A percentile compares a stretch with the other conserved stretches of the same genome.
phyloP scores from a whole-genome alignment of 2,329 filamentous ascomycete species.

The Fusarium nanum region DNA sequence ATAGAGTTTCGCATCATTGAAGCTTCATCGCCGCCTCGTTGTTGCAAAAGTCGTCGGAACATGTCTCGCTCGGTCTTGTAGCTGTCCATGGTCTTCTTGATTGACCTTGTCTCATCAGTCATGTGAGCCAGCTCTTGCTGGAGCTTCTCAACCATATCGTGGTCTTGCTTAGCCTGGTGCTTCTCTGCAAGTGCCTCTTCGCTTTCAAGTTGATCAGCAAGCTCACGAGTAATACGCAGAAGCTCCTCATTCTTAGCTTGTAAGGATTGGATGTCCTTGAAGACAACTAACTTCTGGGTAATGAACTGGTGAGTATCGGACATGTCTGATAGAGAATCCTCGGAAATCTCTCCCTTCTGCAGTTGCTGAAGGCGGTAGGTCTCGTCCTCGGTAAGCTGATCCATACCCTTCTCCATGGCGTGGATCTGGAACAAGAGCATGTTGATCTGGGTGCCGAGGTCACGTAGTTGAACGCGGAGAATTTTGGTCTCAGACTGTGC shows the following conservation, averaged over 20 bases:
- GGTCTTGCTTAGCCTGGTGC: conserved; percentile 71
- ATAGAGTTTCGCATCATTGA: conserved; percentile 79
- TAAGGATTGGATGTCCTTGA: conserved; percentile 85
- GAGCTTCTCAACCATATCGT: conserved; percentile 78
- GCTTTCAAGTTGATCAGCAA: conserved; percentile 91
- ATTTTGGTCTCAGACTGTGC: conserved; percentile 78
- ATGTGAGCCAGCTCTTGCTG: conserved; percentile 78
- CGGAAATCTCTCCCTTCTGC: conserved; percentile 78
- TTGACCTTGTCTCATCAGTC: conserved; percentile 85
- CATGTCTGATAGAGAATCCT: conserved; percentile 77
- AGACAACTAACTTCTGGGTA: conserved; percentile 87
- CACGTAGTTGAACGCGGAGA: conserved; percentile 85
- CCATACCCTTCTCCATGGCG: conserved; percentile 81
- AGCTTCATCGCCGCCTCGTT: conserved; percentile 72
- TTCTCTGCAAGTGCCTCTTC: conserved; percentile 81
- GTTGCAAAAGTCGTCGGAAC: conserved; percentile 93
- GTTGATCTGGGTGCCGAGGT: conserved; percentile 90
- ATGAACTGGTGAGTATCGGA: conserved; percentile 91
- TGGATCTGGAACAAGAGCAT: conserved; percentile 89
- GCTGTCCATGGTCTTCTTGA: conserved; percentile 86
- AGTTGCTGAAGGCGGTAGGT: conserved; percentile 80
- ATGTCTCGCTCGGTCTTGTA: conserved; percentile 97
- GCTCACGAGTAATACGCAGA: conserved; percentile 81
- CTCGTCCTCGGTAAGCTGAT: conserved; percentile 77
- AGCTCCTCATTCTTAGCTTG: conserved; percentile 90